Conservation (phyloP, 345 rosid species). For the Euphorbia lathyris region DNA sequence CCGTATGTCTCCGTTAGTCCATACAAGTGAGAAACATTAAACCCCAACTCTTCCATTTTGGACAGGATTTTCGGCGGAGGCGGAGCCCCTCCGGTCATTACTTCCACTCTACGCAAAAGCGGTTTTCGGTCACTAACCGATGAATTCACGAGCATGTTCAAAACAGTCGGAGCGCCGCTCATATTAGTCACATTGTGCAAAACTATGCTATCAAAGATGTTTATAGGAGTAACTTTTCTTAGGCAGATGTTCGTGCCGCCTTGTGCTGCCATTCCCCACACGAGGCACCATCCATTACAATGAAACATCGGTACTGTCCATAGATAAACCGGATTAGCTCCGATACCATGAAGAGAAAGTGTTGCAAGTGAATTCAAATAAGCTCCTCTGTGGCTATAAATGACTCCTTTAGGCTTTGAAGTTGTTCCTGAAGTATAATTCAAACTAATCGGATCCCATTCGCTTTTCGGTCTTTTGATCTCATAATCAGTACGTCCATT, state of each 20-base stretch:
- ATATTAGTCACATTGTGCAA: constrained; percentile 67
- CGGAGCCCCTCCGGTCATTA: constrained; percentile 67
- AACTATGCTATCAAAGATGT: constrained; percentile 52
- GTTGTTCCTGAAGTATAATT: constrained; percentile 93
- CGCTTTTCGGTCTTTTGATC: constrained; percentile 41
- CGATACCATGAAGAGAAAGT: constrained; percentile 49
- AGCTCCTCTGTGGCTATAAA: constrained; percentile 83
- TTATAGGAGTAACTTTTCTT: constrained; percentile 51
- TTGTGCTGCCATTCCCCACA: constrained; percentile 83
- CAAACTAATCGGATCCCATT: constrained; percentile 79
- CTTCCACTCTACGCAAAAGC: constrained; percentile 49
- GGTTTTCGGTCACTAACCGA: constrained; percentile 27
- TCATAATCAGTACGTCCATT: constrained; percentile 45
- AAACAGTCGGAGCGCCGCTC: constrained; percentile 82
- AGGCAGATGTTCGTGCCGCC: constrained; percentile 82
- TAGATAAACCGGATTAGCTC: constrained; percentile 51
- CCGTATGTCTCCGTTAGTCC: constrained; percentile 84
- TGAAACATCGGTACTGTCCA: constrained; percentile 98
- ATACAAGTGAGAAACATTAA: constrained; percentile 57
- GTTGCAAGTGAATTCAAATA: constrained; percentile 72
- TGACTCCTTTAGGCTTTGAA: constrained; percentile 82
- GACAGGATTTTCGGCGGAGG: constrained; percentile 53
- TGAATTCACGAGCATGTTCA: constrained; percentile 76
- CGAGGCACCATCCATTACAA: constrained; percentile 86
- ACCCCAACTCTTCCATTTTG: constrained; percentile 67